Base-by-base conservation (phyloP, 2,329 filamentous ascomycete genomes). In the Aspergillus texensis region DNA sequence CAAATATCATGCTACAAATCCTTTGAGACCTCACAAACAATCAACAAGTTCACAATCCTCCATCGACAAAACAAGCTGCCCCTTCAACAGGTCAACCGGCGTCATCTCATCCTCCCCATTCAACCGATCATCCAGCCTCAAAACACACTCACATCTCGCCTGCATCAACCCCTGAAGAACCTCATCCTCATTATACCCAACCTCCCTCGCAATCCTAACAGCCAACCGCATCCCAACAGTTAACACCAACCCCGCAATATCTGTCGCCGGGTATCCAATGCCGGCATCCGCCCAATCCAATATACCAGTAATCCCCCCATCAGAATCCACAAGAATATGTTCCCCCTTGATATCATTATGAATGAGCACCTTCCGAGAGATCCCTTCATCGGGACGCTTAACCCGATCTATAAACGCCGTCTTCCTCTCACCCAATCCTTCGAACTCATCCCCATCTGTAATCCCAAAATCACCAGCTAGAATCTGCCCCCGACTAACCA, bases 281-380 rank as follows among this genome's bases (percentile, higher is more conserved):
- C 57, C 46, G 1, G 45, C 57, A 28, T 60, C 58, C 1, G 58
- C 58, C 58, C 58, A 60, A 24, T 60, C 58, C 48, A 54, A 10
- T 9, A 60, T 32, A 6, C 46, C 58, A 3, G 34, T 60, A n/a
- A 60, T 43, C 16, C 48, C 24, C 10, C 58, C 58, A 32, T 45
- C 48, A 1, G 28, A 11, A 21, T 43, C 36, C 3, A 60, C 58
- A 5, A 60, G 58, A 8, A 60, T 32, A 52, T 60, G 58, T 10
- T 53, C 32, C 1, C 46, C 58, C 26, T 60, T 60, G 3, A 53
- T 28, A 43, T 60, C 48, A 43, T 36, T 53, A 26, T 60, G 58
- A 14, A 59, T 24, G 26, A 54, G 36, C n/a, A 60, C 46, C 14
- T 9, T 21, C 5, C 8, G n/a, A 1, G 48, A 32, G 9, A 8